phyloP scores from a whole-genome alignment of 140 eudicot species.

The Cichorium intybus region DNA sequence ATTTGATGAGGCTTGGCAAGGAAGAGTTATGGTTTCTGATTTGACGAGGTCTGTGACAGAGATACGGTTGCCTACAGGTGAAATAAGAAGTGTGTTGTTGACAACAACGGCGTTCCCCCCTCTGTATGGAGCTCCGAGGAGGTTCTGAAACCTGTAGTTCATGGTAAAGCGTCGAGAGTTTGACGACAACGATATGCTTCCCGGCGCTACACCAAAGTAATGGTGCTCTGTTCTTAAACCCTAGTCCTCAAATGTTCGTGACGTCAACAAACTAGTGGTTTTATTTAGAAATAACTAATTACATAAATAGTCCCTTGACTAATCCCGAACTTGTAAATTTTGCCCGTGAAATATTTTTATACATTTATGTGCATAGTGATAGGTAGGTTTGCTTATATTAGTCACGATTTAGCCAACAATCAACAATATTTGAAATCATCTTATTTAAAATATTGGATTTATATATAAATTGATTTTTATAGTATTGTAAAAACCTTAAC shows the following conservation, averaged over 20 bases:
- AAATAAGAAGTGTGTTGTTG: constrained; percentile 52
- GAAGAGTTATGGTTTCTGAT: constrained; percentile 76
- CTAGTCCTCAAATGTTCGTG: constrained; percentile 15
- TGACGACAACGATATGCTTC: constrained; percentile 7
- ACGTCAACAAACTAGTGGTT: constrained; percentile 16
- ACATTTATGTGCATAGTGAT: too few species aligned
- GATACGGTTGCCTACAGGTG: constrained; percentile 87
- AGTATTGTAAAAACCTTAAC: too few species aligned
- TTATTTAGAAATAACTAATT: constrained; percentile 2
- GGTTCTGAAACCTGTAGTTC: constrained; percentile 89
- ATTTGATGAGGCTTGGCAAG: constrained; percentile 74
- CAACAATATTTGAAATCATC: too few species aligned
- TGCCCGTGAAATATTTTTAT: neutral
- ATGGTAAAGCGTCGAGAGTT: constrained; percentile 32
- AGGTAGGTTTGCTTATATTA: too few species aligned
- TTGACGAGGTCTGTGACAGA: constrained; percentile 84
- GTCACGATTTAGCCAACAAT: too few species aligned
- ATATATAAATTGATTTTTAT: too few species aligned
- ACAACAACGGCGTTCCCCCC: constrained; percentile 72
- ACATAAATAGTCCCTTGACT: neutral
- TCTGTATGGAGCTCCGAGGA: constrained; percentile 94
- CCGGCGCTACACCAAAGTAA: constrained; percentile 1
- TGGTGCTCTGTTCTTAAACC: constrained; percentile 34
- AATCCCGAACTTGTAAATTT: neutral
- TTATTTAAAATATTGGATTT: too few species aligned